Evolutionary conservation across 345 rosid genomes (phyloP), one percentile per base, ranked within the genome.

Genomic region (Dipteronia sinensis): DNA sequence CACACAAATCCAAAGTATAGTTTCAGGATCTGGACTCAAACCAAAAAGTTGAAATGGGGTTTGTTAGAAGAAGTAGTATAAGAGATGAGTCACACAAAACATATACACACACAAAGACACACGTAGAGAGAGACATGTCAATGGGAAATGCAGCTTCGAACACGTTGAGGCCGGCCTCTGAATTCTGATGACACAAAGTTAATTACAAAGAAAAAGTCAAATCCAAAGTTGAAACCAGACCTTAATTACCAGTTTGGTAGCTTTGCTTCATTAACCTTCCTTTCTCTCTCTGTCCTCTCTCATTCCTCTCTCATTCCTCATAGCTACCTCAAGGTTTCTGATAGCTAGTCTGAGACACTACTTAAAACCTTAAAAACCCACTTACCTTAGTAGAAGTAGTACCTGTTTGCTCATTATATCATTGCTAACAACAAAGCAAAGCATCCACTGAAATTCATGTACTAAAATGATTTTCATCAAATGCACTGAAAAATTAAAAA

Each of bases 341-440:
- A 65, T 47, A 76, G 66, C 65, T 55, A 76, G 72, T 38, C 78
- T 55, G 78, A 20, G 55, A 44, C 65, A 76, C 53, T 55, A 34
- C 38, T 34, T 4, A 75, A 76, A 20, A 67, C 78, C 78, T 76
- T 76, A 67, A 66, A 34, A 76, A 22, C 40, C 22, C 15, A 76
- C 40, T 76, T 27, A 71, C 44, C 46, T 27, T 65, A 34, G 38
- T 34, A 34, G 27, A 4, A 34, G 27, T 20, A 51, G 71, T 75
- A 56, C 34, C 47, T 31, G 66, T 63, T 22, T 10, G 25, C 34
- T 77, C 65, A 65, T 65, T 25, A 23, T 66, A 23, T 66, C 29
- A 73, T 75, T 83, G 86, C 83, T 65, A 80, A 83, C 80, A 78
- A 77, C 76, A 80, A 80, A 71, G 82, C 76, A 80, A 80, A 71